phyloP scores from a whole-genome alignment of 129 eudicot species.

The Chrysanthemum seticuspe region DNA sequence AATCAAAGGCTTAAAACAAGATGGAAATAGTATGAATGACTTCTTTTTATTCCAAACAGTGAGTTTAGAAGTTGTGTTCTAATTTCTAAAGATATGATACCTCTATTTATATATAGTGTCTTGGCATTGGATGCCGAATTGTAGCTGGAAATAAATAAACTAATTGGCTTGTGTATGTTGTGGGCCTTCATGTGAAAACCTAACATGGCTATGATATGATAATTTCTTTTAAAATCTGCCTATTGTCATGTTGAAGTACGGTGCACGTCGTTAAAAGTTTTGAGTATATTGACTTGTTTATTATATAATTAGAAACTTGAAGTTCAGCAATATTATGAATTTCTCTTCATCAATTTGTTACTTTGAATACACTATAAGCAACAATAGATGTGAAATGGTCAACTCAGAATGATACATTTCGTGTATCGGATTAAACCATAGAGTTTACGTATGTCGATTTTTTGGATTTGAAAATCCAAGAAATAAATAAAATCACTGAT shows the following conservation, averaged over 20 bases:
- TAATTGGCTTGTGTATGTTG: conserved; percentile 21
- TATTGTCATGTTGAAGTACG: conserved; percentile 32
- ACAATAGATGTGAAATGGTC: too few relatives aligned
- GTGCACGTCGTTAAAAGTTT: conserved; percentile 4
- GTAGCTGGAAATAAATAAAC: neutral
- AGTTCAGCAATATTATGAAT: too few relatives aligned
- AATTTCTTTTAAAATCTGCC: conserved; percentile 10
- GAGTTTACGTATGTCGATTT: too few relatives aligned
- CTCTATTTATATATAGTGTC: conserved; percentile 33
- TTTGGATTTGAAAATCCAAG: too few relatives aligned
- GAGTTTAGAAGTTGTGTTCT: conserved; percentile 11
- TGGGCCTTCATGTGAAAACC: conserved; percentile 33
- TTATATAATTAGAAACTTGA: too few relatives aligned
- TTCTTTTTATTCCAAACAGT: neutral
- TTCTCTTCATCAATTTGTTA: too few relatives aligned
- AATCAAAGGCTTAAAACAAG: neutral
- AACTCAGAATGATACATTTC: too few relatives aligned
- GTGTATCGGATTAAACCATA: too few relatives aligned
- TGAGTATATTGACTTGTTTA: too few relatives aligned
- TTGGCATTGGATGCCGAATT: conserved; percentile 34
- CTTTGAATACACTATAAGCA: too few relatives aligned
- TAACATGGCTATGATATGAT: conserved; percentile 24
- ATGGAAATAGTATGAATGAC: neutral
- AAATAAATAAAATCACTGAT: too few relatives aligned
- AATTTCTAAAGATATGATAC: conserved; percentile 5